phyloP scores from a whole-genome alignment of 2,329 filamentous ascomycete species.

The Botryotinia convoluta region DNA sequence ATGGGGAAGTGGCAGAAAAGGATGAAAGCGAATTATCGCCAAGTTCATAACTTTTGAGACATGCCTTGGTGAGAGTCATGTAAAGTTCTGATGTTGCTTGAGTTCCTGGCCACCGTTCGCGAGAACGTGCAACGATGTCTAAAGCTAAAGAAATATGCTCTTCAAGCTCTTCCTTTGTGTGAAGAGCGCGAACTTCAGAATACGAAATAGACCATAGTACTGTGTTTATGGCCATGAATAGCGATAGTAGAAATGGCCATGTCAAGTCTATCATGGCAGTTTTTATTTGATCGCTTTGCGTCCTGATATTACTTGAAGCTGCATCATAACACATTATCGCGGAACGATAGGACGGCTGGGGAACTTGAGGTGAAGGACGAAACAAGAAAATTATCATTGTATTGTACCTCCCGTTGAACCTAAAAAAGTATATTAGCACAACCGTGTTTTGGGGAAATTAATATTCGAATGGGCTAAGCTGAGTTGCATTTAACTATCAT shows the following conservation, averaged over 20 bases:
- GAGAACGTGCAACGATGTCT: constrained; percentile 74
- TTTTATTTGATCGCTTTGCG: constrained; percentile 77
- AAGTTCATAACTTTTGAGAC: constrained; percentile 80
- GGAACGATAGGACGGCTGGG: constrained; percentile 75
- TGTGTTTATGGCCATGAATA: constrained; percentile 91
- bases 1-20: constrained; percentile 45
- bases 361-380: constrained; percentile 87
- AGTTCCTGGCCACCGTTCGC: constrained; percentile 89
- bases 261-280: constrained; percentile 77
- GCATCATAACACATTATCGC: constrained; percentile 82
- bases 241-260: constrained; percentile 85
- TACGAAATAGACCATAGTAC: constrained; percentile 92
- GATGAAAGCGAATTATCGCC: constrained; percentile 48
- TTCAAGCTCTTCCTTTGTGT: constrained; percentile 73
- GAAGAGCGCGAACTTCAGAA: constrained; percentile 70
- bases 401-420: constrained; percentile 70
- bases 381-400: constrained; percentile 87
- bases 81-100: constrained; percentile 82
- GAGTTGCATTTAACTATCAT: constrained; percentile 19
- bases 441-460: neutral
- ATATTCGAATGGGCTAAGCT: neutral
- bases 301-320: constrained; percentile 74
- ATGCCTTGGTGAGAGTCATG: constrained; percentile 78
- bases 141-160: constrained; percentile 71
- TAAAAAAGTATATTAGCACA: constrained; percentile 37